Percentiles rank a stretch among this genome's conserved stretches.
phyloP scores from a whole-genome alignment of 345 rosid genomes.

The Durio zibethinus region DNA sequence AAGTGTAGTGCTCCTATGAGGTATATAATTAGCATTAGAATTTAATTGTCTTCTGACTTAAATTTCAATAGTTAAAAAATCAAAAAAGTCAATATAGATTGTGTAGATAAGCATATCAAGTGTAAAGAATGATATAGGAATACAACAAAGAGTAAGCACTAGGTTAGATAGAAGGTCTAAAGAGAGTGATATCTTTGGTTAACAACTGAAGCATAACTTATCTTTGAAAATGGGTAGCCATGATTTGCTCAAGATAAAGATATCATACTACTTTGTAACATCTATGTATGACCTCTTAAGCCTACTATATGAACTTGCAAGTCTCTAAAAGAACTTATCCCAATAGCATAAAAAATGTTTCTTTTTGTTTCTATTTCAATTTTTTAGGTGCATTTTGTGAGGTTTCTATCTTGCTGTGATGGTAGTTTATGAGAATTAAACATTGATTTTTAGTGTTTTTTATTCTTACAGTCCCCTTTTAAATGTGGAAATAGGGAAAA shows the following conservation, averaged over 20 bases:
- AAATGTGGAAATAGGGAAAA: slow-evolving; percentile 52
- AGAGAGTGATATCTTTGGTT: neutral
- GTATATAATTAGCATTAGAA: too few species aligned
- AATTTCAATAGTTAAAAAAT: too few species aligned
- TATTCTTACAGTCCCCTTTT: slow-evolving; percentile 72
- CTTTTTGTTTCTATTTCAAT: neutral
- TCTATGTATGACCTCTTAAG: neutral
- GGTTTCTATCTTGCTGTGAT: neutral
- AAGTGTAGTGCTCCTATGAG: too few species aligned
- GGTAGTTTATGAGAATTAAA: neutral
- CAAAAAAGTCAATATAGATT: too few species aligned
- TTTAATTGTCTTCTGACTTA: too few species aligned
- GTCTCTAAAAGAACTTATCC: neutral
- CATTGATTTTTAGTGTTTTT: neutral
- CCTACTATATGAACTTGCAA: neutral
- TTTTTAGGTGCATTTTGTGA: neutral
- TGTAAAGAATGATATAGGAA: neutral
- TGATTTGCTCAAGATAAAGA: neutral
- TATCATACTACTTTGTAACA: neutral
- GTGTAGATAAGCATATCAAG: neutral
- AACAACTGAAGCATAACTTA: neutral
- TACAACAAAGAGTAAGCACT: neutral
- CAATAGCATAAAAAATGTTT: neutral
- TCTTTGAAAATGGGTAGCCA: neutral
- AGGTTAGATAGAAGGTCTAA: neutral